A percentile compares a stretch with the other conserved stretches of the same genome.
Conservation (phyloP, 2,329 filamentous ascomycete species). For the Hymenoscyphus fraxineus region DNA sequence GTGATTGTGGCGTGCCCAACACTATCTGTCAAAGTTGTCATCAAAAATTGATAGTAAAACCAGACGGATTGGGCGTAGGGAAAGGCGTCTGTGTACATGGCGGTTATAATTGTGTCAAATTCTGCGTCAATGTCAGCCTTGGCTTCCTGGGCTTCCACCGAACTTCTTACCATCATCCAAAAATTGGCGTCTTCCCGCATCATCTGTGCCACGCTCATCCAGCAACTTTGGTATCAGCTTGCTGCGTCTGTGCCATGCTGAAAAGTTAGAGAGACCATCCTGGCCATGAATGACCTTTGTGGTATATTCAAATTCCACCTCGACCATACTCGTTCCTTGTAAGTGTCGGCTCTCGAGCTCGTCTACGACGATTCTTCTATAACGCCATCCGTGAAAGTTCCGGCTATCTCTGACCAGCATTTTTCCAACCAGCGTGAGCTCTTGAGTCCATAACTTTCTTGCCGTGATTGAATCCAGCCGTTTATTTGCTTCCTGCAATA, state of each 20-base stretch:
- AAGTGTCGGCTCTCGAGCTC: constrained; percentile 62
- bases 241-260: constrained; percentile 89
- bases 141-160: not conserved
- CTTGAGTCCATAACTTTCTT: constrained; percentile 72
- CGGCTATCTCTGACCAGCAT: constrained; percentile 84
- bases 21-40: constrained; percentile 61
- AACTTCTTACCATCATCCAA: constrained; percentile 60
- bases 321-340: constrained; percentile 60
- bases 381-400: constrained; percentile 97
- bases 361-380: constrained; percentile 74
- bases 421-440: constrained; percentile 77
- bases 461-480: constrained; percentile 56
- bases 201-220: constrained; percentile 63
- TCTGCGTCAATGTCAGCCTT: constrained; percentile 47
- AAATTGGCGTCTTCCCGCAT: constrained; percentile 60
- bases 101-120: constrained; percentile 69
- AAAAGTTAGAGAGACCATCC: constrained; percentile 77
- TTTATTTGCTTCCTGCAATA: constrained; percentile 67
- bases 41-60: constrained; percentile 92
- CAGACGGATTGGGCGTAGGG: constrained; percentile 94
- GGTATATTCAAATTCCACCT: constrained; percentile 84
- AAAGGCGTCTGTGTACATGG: constrained; percentile 65
- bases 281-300: constrained; percentile 81
- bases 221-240: constrained; percentile 77
- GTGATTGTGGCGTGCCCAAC: constrained; percentile 56